Conservation (phyloP, 2,329 filamentous ascomycete genomes). For the Paracoccidioides lutzii region DNA sequence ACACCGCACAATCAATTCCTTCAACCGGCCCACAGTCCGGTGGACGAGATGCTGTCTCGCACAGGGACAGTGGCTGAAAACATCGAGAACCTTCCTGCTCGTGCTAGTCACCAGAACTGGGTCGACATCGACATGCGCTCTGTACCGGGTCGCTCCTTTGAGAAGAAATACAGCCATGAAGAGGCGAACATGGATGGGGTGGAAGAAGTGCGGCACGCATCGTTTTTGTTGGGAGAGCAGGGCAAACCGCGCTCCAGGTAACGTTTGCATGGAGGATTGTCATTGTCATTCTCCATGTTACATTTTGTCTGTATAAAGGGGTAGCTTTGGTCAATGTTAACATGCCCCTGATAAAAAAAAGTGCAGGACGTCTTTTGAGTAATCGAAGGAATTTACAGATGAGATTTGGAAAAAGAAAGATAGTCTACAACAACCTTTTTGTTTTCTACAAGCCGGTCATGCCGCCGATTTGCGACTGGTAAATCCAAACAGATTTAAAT, state of each 20-base stretch:
- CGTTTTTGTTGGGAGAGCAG: constrained; percentile 8
- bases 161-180: constrained; percentile 31
- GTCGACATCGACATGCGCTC: constrained; percentile 23
- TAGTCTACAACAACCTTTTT: constrained; percentile 28
- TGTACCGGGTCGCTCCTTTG: constrained; percentile 27
- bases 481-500: constrained; percentile 6
- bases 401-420: background rate
- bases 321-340: background rate
- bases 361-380: too few species aligned
- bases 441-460: constrained; percentile 39
- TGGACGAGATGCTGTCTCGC: constrained; percentile 22
- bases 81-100: constrained; percentile 18
- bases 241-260: constrained; percentile 7
- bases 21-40: constrained; percentile 20
- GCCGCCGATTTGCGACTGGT: constrained; percentile 31
- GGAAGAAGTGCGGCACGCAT: constrained; percentile 30
- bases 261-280: constrained; percentile 8
- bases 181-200: constrained; percentile 31
- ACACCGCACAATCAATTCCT: constrained; percentile 17
- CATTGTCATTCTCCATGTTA: constrained; percentile 8
- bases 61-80: constrained; percentile 18
- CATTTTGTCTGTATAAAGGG: constrained; percentile 7
- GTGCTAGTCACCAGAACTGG: constrained; percentile 15
- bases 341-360: background rate
- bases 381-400: background rate